Base-by-base conservation (phyloP, 1,139 yeast species). In the Diutina mesorugosa region DNA sequence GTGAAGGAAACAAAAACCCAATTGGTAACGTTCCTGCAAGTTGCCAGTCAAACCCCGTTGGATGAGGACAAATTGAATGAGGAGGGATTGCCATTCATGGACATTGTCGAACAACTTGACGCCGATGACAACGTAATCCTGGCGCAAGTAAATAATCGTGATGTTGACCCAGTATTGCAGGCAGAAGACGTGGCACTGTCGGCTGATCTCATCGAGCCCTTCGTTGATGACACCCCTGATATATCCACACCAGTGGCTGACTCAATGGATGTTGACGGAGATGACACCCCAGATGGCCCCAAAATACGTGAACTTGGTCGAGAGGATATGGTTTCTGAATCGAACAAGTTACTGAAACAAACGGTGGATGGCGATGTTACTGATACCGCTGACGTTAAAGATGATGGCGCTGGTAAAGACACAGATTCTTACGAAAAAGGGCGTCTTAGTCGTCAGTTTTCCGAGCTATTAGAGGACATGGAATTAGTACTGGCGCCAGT, bases 341-440 rank as follows among this genome's bases (percentile, higher is more conserved):
- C 89, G 0, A 66, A 32, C 28, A 14, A 28, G 47, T 97, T 90
- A 58, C 90, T 90, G 28, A 77, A 85, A 56, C 97, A 91, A 65
- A 96, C 90, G 67, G 96, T 87, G 0, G 83, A 87, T 12, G 97
- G 84, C 0, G 9, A 47, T 26, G 12, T 21, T 35, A 12, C 41
- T 10, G 6, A 35, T 35, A 84, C 26, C 26, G 26, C 26, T 21
- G 97, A 90, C 58, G 90, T 90, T 29, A 77, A 85, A 56, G 97
- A 91, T 65, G 97, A 90, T 67, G 96, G 87, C 0, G 83, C 87
- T 12, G 97, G 84, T 0, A 12, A 47, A 29, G 41, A 35, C 41
- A 9, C n/a, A 12, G 41, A 35, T 10, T 35, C 14, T 10, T 28
- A n/a, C 8, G 47, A 45, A 45, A 18, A n/a, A 3, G 45, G 28